These are phyloP conservation scores for Penicillium expansum DNA, from an alignment of 2,329 filamentous ascomycete species.

Conservation along the genomic window DNA sequence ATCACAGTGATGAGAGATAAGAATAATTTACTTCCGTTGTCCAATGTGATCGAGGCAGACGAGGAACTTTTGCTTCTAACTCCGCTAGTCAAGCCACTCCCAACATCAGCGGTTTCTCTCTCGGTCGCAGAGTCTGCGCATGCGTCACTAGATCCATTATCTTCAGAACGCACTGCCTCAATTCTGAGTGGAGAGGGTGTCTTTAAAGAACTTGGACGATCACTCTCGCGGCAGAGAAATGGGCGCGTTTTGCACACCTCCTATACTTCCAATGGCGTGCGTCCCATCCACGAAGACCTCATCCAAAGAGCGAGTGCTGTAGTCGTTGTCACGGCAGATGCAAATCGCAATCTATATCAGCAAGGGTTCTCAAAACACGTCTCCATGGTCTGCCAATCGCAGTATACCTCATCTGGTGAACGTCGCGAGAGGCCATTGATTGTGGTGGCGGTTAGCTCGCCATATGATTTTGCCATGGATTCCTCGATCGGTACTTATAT, in stretches of 20 bases:
- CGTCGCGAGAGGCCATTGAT: slow-evolving; percentile 74
- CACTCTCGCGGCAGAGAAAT: slow-evolving; percentile 79
- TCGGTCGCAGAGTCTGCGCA: slow-evolving; percentile 53
- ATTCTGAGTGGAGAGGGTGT: slow-evolving; percentile 92
- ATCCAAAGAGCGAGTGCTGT: slow-evolving; percentile 86
- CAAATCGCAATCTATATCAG: slow-evolving; percentile 90
- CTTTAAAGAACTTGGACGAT: slow-evolving; percentile 83
- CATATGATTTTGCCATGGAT: slow-evolving; percentile 95
- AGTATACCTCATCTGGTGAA: slow-evolving; percentile 39
- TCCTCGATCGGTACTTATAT: slow-evolving; percentile 86
- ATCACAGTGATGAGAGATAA: slow-evolving; percentile 92
- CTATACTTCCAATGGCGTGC: slow-evolving; percentile 88
- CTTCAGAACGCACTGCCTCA: slow-evolving; percentile 57
- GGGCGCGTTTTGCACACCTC: slow-evolving; percentile 90
- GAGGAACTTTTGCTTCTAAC: slow-evolving; percentile 89
- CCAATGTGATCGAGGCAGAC: slow-evolving; percentile 74
- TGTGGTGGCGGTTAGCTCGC: slow-evolving; percentile 89
- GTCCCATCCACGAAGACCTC: slow-evolving; percentile 88
- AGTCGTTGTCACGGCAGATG: slow-evolving; percentile 88
- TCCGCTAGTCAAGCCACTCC: slow-evolving; percentile 86
- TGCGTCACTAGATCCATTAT: slow-evolving; percentile 54
- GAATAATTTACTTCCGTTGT: slow-evolving; percentile 77
- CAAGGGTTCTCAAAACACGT: slow-evolving; percentile 94
- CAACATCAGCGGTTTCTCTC: slow-evolving; percentile 79
- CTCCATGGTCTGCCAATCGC: slow-evolving; percentile 75